phyloP scores from a whole-genome alignment of 1,139 yeast genomes.

The Debaryomyces singareniensis region DNA sequence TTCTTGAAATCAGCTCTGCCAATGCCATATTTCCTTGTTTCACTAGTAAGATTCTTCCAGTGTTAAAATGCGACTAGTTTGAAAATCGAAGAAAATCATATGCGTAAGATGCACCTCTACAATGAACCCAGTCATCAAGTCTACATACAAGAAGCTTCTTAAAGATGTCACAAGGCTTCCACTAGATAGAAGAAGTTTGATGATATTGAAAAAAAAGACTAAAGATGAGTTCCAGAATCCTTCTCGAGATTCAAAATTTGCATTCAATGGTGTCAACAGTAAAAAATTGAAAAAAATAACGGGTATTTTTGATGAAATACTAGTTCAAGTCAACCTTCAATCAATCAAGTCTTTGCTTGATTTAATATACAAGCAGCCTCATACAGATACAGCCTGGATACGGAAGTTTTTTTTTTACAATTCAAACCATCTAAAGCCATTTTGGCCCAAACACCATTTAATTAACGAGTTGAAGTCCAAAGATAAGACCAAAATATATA shows the following conservation, averaged over 20 bases:
- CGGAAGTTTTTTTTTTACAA: constrained; percentile 14
- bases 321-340: constrained; percentile 22
- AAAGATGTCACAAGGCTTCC: constrained; percentile 17
- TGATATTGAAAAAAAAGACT: not conserved
- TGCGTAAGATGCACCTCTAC: not conserved
- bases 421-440: constrained; percentile 15
- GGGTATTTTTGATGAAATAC: constrained; percentile 18
- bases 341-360: constrained; percentile 22
- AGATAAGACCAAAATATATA: constrained; percentile 1
- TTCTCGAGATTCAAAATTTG: constrained; percentile 4
- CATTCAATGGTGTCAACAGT: constrained; percentile 1
- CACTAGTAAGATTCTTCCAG: not conserved
- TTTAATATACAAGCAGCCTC: constrained; percentile 16
- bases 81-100: not conserved
- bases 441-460: constrained; percentile 35
- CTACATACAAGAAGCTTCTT: constrained; percentile 11
- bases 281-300: constrained; percentile 8
- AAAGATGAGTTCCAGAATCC: constrained; percentile 7
- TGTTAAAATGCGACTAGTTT: no score
- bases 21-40: constrained; percentile 42
- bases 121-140: constrained; percentile 2
- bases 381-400: constrained; percentile 14
- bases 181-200: constrained; percentile 1
- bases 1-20: constrained; percentile 48
- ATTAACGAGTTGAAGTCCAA: constrained; percentile 20